phyloP scores from a whole-genome alignment of 1,284 basidiomycete species.

The Tylopilus orsonianus region DNA sequence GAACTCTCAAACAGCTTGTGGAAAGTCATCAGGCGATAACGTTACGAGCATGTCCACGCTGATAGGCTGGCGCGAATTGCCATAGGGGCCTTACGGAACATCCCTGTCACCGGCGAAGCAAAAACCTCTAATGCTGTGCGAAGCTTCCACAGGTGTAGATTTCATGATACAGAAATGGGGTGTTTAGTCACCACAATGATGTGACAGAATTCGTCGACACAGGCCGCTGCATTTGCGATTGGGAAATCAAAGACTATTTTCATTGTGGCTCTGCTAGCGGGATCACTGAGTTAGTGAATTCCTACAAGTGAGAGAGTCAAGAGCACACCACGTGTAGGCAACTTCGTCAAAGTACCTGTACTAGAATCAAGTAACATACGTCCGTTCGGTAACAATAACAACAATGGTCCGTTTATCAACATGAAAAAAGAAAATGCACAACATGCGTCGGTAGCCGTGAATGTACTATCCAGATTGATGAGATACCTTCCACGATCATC shows the following conservation, averaged over 20 bases:
- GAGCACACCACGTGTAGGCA: conserved; percentile 12
- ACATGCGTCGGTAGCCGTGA: background rate
- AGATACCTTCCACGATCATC: no score
- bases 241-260: background rate
- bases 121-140: conserved; percentile 28
- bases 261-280: background rate
- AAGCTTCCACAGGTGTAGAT: conserved; percentile 8
- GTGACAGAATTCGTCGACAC: conserved; percentile 4
- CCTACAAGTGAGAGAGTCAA: background rate
- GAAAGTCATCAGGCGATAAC: background rate
- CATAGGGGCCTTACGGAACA: conserved; percentile 23
- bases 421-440: background rate
- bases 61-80: background rate
- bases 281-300: conserved; percentile 5
- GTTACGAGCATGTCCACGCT: background rate
- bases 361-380: background rate
- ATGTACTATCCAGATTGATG: background rate
- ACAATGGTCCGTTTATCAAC: conserved; percentile 6
- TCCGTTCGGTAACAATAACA: background rate
- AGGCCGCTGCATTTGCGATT: background rate
- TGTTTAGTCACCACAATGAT: conserved; percentile 7
- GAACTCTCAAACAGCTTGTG: background rate
- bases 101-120: conserved; percentile 22
- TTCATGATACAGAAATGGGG: conserved; percentile 18
- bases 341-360: conserved; percentile 1